Conservation (phyloP, 352 stramenopile genomes). For the Thalassiosira hispida region DNA sequence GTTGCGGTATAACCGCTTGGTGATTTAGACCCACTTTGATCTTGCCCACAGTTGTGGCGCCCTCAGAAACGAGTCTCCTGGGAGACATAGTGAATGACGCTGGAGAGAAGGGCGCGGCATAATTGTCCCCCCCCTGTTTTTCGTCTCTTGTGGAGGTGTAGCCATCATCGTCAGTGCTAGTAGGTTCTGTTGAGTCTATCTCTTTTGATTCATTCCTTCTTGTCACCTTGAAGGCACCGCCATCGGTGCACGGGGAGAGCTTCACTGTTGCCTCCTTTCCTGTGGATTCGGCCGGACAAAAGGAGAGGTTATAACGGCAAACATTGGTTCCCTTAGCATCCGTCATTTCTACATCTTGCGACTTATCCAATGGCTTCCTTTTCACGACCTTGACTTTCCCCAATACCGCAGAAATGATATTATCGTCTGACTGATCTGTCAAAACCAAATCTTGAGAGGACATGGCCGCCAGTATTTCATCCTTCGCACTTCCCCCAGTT, state of each 20-base stretch:
- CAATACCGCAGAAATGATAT: conserved; percentile 65
- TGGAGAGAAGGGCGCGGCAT: background rate
- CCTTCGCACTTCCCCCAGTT: conserved; percentile 25
- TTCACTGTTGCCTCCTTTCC: conserved; percentile 19
- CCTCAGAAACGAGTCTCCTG: conserved; percentile 42
- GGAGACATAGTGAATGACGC: conserved; percentile 22
- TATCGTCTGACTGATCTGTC: conserved; percentile 69
- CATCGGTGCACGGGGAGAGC: conserved; percentile 28
- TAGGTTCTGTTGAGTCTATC: background rate
- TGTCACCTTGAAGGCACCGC: conserved; percentile 1
- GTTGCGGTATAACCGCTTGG: conserved; percentile 48
- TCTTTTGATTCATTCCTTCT: background rate
- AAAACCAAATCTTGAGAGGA: conserved; percentile 64
- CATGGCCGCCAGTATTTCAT: conserved; percentile 49
- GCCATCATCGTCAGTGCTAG: conserved; percentile 3
- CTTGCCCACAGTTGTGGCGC: conserved; percentile 36
- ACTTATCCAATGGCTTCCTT: conserved; percentile 26
- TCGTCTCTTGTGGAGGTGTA: conserved; percentile 6
- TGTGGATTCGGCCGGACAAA: conserved; percentile 11
- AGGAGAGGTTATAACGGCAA: conserved; percentile 55
- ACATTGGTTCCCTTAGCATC: conserved; percentile 47
- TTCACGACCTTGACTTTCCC: conserved; percentile 53
- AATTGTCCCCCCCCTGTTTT: background rate
- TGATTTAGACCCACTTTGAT: conserved; percentile 51
- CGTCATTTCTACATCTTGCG: conserved; percentile 12